Conservation (phyloP, 345 rosid genomes). For the Eucalyptus decipiens region DNA sequence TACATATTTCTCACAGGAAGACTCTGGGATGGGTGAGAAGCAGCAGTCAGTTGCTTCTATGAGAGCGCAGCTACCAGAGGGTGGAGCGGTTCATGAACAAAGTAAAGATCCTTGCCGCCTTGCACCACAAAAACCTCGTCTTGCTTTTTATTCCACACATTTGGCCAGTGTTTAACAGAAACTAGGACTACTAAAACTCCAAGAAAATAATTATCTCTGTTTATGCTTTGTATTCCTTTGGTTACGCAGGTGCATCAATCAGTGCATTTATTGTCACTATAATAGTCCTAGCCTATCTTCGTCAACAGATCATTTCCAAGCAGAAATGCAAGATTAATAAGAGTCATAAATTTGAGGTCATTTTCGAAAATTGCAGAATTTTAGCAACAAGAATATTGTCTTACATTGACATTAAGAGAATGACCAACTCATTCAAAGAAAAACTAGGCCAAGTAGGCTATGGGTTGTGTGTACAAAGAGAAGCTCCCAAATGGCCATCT, state of each 20-base stretch:
- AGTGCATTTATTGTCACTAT: background rate
- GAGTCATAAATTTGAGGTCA: background rate
- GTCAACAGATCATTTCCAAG: fast-evolving
- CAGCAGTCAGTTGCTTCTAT: too few relatives aligned
- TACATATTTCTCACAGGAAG: fast-evolving
- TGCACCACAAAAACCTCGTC: too few relatives aligned
- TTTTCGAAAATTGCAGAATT: background rate
- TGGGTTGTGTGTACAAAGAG: conserved; percentile 6
- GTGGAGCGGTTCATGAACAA: fast-evolving
- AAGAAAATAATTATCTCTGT: background rate
- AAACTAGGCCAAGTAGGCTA: conserved; percentile 25
- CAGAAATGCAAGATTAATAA: background rate
- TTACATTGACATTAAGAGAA: too few relatives aligned
- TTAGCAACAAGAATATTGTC: background rate
- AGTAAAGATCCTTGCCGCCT: too few relatives aligned
- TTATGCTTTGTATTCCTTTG: too few relatives aligned
- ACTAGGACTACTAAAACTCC: background rate
- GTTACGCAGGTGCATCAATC: too few relatives aligned
- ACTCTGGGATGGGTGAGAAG: too few relatives aligned
- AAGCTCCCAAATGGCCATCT: conserved; percentile 1
- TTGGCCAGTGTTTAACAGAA: background rate
- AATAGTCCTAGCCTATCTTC: background rate
- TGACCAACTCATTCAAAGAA: conserved; percentile 2
- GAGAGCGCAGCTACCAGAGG: too few relatives aligned
- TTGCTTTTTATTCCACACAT: background rate